phyloP scores from a whole-genome alignment of 345 rosid genomes.

The Eucalyptus tenuipes region DNA sequence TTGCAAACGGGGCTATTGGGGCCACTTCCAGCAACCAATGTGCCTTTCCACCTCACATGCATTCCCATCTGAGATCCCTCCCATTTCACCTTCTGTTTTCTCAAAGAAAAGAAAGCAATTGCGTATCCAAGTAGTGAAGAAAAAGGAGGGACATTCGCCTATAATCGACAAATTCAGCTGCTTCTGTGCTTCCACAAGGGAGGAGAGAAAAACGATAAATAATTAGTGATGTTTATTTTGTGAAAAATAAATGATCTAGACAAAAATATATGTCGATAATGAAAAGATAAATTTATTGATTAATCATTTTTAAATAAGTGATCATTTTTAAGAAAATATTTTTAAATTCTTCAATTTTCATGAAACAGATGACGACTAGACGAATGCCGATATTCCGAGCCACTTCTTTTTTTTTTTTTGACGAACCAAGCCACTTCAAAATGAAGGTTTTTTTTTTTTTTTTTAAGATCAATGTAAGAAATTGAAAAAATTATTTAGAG shows the following conservation, averaged over 20 bases:
- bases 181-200: not conserved
- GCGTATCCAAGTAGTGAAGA: not conserved
- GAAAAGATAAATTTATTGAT: not conserved
- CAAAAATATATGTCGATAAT: not conserved
- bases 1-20: not conserved
- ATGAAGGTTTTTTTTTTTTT: not conserved
- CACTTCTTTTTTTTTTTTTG: too few relatives aligned
- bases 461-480: not conserved
- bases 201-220: not conserved
- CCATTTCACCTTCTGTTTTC: not conserved
- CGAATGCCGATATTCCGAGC: too few relatives aligned
- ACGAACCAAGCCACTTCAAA: not conserved
- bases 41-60: not conserved
- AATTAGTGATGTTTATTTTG: not conserved
- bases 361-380: accelerated
- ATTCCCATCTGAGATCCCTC: not conserved
- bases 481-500: not conserved
- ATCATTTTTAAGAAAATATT: not conserved
- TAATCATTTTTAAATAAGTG: not conserved
- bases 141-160: not conserved
- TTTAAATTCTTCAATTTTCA: not conserved
- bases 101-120: not conserved
- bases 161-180: not conserved
- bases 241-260: accelerated
- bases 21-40: not conserved